Conservation (phyloP, 257 asterid species). For the Nicotiana benthamiana region DNA sequence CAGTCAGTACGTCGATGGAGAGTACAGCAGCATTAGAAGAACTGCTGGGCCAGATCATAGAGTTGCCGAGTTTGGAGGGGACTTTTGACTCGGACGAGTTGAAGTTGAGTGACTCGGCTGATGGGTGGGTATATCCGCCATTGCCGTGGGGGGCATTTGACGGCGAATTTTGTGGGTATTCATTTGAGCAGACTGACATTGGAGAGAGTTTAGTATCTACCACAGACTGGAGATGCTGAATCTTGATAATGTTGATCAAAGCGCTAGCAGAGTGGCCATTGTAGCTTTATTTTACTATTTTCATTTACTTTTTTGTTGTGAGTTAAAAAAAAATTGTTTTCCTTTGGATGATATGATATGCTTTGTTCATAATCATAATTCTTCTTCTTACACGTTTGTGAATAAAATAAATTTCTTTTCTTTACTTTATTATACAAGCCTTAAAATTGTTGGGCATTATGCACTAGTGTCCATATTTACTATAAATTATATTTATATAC, state of each 20-base stretch:
- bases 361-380: not conserved
- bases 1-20: not conserved
- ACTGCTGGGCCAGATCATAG: constrained; percentile 66
- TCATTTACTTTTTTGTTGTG: not conserved
- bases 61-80: constrained; percentile 73
- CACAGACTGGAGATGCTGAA: constrained; percentile 9
- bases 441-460: not conserved
- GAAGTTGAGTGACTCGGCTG: constrained; percentile 41
- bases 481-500: no score
- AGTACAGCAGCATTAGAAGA: constrained; percentile 21
- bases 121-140: constrained; percentile 52
- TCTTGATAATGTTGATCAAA: not conserved
- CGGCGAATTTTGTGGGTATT: constrained; percentile 31
- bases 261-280: not conserved
- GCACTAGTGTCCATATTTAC: not conserved
- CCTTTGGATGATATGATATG: not conserved
- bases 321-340: not conserved
- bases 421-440: no score
- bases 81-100: constrained; percentile 31
- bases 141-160: constrained; percentile 41
- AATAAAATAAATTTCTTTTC: not conserved
- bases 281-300: no score
- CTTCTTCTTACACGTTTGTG: not conserved
- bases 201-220: constrained; percentile 25
- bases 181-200: constrained; percentile 26